Evolutionary conservation across 73 alveolate genomes (phyloP), one percentile per base, ranked within the genome.

Genomic region (Symbiodinium pilosum): DNA sequence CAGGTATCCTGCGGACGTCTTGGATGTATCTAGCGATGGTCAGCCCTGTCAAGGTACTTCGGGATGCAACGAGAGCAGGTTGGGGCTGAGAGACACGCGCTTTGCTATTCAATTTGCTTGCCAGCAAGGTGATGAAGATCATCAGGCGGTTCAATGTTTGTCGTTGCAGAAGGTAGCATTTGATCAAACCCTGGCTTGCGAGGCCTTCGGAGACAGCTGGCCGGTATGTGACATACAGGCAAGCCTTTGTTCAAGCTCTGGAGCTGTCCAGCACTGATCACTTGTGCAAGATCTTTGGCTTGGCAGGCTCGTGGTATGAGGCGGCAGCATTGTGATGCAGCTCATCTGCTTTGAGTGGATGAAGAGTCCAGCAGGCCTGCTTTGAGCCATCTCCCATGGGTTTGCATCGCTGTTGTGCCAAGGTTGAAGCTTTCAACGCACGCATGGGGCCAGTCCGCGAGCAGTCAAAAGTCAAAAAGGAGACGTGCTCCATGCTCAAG

Each of bases 121-220:
- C 28, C 44, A 84, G 56, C 51, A 56, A 87, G 87, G 96, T 89
- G 24, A 89, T 89, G 96, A 89, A 89, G 96, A 89, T 89, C 96
- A 89, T 89, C 77, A 89, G 96, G 96, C 54, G 24, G 83, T 30
- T 34, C 41, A 26, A 16, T 30, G 32, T n/a, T n/a, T n/a, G n/a
- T n/a, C n/a, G n/a, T n/a, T n/a, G n/a, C n/a, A n/a, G n/a, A n/a
- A n/a, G n/a, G n/a, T n/a, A n/a, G n/a, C n/a, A n/a, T n/a, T n/a
- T 14, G 59, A 47, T 47, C 14, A 14, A 14, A 47, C 59, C 14
- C 21, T 47, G 59, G 59, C 36, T 18, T 30, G 86, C 99, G 40
- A 99, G 99, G 99, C 99, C 99, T 39, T 98, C 99, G 64, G 99
- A 99, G 94, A 99, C 99, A 11, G 99, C 99, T 6, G 99, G 99